Evolutionary conservation across 2,329 filamentous ascomycete species (phyloP).

Genomic region (Botryotinia narcissicola): DNA sequence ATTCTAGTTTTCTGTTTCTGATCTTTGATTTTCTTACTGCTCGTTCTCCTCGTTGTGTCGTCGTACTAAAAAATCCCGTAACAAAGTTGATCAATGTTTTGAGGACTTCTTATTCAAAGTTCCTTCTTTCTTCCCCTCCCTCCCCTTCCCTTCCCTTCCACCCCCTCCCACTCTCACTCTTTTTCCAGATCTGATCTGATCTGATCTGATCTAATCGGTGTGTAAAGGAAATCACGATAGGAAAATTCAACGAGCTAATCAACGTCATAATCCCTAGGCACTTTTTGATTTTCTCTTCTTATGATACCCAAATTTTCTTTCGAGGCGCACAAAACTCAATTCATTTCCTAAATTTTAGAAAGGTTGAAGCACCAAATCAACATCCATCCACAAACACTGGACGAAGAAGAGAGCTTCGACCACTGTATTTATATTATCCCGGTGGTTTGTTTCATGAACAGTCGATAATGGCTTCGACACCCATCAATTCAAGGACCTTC

Average conservation of each 20-base stretch:
- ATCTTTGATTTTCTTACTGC: background rate
- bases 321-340: background rate
- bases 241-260: conserved; percentile 5
- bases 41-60: background rate
- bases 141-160: background rate
- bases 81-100: background rate
- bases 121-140: background rate
- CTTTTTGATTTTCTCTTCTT: conserved; percentile 14
- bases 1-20: background rate
- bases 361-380: conserved; percentile 1
- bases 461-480: conserved; percentile 40
- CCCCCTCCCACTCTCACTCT: too few relatives aligned
- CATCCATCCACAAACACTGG: background rate
- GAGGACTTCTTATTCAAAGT: background rate
- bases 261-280: background rate
- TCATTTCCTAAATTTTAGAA: background rate
- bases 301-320: background rate
- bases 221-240: background rate
- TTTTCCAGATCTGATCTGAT: background rate
- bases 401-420: conserved; percentile 13
- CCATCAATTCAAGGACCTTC: conserved; percentile 36
- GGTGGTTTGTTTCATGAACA: conserved; percentile 20
- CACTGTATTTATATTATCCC: background rate
- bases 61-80: background rate
- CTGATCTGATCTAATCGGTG: background rate